Percentiles rank a stretch among this genome's conserved stretches.
Conservation (phyloP, 768 basidiomycete genomes). For the Podaxis sp. region DNA sequence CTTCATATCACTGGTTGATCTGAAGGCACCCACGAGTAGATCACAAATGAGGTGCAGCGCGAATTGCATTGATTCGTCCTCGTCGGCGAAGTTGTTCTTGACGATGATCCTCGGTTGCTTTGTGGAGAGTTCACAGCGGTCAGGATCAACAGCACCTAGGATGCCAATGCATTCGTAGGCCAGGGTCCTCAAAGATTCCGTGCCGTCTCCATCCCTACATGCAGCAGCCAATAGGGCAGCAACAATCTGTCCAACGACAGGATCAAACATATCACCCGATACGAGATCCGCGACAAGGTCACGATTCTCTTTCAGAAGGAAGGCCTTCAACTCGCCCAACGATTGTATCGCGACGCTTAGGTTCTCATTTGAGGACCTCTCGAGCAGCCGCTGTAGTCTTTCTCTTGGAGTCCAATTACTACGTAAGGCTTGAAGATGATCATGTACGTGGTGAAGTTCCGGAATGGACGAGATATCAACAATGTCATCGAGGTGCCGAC, state of each 20-base stretch:
- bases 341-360: slow-evolving; percentile 72
- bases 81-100: slow-evolving; percentile 76
- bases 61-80: slow-evolving; percentile 73
- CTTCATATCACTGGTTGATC: slow-evolving; percentile 90
- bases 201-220: slow-evolving; percentile 75
- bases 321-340: slow-evolving; percentile 68
- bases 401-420: slow-evolving; percentile 49
- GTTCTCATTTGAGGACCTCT: slow-evolving; percentile 79
- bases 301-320: slow-evolving; percentile 51
- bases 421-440: slow-evolving; percentile 44
- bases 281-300: slow-evolving; percentile 60
- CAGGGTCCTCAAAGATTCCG: slow-evolving; percentile 61
- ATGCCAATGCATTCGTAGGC: slow-evolving; percentile 91
- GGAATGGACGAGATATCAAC: slow-evolving; percentile 75
- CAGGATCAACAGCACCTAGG: slow-evolving; percentile 92
- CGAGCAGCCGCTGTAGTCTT: slow-evolving; percentile 63
- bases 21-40: slow-evolving; percentile 85
- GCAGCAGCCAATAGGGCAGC: slow-evolving; percentile 66
- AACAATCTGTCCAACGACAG: slow-evolving; percentile 66
- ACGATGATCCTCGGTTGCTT: slow-evolving; percentile 68
- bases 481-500: slow-evolving; percentile 66
- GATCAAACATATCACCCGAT: slow-evolving; percentile 86
- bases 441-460: slow-evolving; percentile 48
- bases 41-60: slow-evolving; percentile 84
- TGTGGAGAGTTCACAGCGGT: slow-evolving; percentile 72